Percentiles rank a stretch among this genome's conserved stretches.
Evolutionary conservation across 257 asterid genomes (phyloP).

Genomic region (Jacaranda copaia): DNA sequence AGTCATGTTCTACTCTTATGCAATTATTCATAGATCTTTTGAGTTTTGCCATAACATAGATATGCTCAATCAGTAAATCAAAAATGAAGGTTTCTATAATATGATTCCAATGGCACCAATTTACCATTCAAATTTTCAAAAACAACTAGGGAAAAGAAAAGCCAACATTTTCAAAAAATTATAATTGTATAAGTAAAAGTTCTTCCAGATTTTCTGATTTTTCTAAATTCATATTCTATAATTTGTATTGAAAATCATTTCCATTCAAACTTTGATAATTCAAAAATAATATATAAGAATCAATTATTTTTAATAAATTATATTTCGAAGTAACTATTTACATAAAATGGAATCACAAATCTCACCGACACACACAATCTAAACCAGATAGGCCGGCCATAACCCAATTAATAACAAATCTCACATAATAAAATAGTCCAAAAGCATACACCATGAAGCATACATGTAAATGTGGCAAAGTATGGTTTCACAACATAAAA

Average conservation of each 20-base stretch:
- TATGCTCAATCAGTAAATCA: too few species aligned
- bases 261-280: background rate
- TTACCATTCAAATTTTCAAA: background rate
- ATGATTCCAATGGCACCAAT: too few species aligned
- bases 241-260: background rate
- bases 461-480: too few species aligned
- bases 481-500: constrained; percentile 2
- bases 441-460: constrained; percentile 2
- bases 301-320: background rate
- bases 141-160: constrained; percentile 7
- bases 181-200: background rate
- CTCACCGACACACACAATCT: background rate
- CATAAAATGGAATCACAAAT: background rate
- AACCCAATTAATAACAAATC: background rate
- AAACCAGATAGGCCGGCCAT: background rate
- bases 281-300: too few species aligned
- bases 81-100: too few species aligned
- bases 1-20: too few species aligned
- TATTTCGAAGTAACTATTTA: background rate
- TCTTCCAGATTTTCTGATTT: background rate
- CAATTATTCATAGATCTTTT: too few species aligned
- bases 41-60: too few species aligned
- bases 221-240: background rate
- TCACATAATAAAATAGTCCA: background rate
- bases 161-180: background rate